Conservation (phyloP, 2,329 filamentous ascomycete species). For the Pestalotiopsis sp. region DNA sequence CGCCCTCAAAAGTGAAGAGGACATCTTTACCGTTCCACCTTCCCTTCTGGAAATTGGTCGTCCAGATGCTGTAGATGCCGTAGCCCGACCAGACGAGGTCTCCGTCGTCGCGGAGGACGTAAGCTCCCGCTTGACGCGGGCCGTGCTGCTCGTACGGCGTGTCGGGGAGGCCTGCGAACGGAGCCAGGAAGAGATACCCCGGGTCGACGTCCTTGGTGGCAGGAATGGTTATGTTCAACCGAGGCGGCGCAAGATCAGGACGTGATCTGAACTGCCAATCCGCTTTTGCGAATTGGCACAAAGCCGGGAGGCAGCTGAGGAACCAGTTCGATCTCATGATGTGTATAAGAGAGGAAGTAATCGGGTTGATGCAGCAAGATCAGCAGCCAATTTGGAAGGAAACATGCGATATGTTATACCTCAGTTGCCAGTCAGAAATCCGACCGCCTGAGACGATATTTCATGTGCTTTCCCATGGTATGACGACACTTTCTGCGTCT, state of each 20-base stretch:
- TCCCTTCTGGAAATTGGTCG: conserved; percentile 52
- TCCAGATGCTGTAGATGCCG: conserved; percentile 51
- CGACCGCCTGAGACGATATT: background rate
- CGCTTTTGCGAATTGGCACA: conserved; percentile 16
- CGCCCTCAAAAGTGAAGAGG: conserved; percentile 54
- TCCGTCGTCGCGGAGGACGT: conserved; percentile 55
- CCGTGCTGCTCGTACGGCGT: conserved; percentile 39
- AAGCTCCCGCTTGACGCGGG: conserved; percentile 52
- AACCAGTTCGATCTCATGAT: conserved; percentile 20
- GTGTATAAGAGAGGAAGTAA: background rate
- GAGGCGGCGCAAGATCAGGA: conserved; percentile 46
- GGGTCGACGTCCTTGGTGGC: conserved; percentile 37
- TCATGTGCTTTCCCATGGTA: background rate
- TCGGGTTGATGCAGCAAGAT: background rate
- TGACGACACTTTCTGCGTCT: background rate
- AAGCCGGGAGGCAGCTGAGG: conserved; percentile 11
- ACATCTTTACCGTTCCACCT: conserved; percentile 52
- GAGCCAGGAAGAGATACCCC: conserved; percentile 45
- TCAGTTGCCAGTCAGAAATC: too few species aligned
- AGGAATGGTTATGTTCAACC: conserved; percentile 44
- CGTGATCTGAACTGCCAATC: conserved; percentile 48
- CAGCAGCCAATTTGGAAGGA: too few species aligned
- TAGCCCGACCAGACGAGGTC: conserved; percentile 60
- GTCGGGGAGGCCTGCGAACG: conserved; percentile 36
- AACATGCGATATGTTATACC: too few species aligned